These are phyloP conservation scores for Melaleuca alternifolia DNA, from an alignment of 345 rosid genomes.

Conservation along the genomic window DNA sequence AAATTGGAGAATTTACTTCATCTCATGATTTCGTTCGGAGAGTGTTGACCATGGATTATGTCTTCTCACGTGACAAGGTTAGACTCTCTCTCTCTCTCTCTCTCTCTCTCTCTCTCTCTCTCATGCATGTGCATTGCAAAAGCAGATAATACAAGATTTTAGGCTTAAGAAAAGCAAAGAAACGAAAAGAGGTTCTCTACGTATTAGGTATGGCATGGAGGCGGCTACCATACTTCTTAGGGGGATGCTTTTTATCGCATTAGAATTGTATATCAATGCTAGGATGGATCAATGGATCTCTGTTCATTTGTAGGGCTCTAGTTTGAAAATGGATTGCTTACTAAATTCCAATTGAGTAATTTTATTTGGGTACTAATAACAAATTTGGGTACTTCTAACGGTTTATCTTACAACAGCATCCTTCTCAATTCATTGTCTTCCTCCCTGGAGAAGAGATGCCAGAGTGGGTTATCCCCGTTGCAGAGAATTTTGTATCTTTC, in stretches of 20 bases:
- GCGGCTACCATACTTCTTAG: no score
- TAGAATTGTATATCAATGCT: background rate
- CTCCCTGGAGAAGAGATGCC: background rate
- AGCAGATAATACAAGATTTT: no score
- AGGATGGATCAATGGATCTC: background rate
- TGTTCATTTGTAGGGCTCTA: background rate
- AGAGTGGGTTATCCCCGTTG: background rate
- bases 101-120: background rate
- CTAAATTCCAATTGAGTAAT: no score
- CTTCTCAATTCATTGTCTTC: no score
- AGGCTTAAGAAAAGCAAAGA: background rate
- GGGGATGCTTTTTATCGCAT: background rate
- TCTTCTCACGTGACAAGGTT: background rate
- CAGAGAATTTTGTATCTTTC: background rate
- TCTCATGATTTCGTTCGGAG: no score
- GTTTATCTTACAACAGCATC: no score
- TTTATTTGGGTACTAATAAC: no score
- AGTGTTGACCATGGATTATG: background rate
- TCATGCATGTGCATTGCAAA: background rate
- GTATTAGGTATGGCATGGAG: background rate
- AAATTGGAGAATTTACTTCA: no score
- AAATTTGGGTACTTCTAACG: no score
- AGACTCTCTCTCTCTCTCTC: background rate
- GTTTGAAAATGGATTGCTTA: no score
- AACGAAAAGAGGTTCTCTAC: background rate